Percentiles rank a stretch among this genome's conserved stretches.
Conservation (phyloP, 129 eudicot species). For the Flaveria ramosissima region DNA sequence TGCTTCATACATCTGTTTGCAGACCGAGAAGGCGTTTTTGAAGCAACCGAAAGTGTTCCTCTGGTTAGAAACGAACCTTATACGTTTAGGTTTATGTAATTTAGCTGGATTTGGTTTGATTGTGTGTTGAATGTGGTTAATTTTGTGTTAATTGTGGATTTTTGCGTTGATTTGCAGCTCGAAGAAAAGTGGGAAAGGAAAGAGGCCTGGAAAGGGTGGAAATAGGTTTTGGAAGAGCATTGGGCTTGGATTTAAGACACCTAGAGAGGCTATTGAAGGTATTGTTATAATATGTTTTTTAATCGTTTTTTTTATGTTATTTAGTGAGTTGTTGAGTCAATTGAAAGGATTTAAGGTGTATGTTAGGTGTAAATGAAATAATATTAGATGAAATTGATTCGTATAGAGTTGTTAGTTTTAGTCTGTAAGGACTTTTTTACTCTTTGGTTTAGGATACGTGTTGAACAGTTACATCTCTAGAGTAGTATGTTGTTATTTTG, state of each 20-base stretch:
- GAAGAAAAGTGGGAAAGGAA: slow-evolving; percentile 56
- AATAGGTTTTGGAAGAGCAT: slow-evolving; percentile 52
- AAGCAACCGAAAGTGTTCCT: slow-evolving; percentile 55
- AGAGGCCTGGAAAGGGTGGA: slow-evolving; percentile 67
- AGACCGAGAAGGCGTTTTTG: slow-evolving; percentile 59
- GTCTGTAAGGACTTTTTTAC: neutral
- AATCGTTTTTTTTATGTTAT: too few species aligned
- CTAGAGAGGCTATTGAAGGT: slow-evolving; percentile 68
- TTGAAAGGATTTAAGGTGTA: neutral
- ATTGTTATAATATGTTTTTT: neutral
- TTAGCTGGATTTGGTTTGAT: neutral
- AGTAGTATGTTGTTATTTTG: too few species aligned
- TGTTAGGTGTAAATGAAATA: neutral
- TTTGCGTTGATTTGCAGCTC: slow-evolving; percentile 31
- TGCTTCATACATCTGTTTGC: neutral
- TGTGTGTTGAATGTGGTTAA: neutral
- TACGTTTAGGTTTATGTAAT: neutral
- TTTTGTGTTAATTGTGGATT: neutral
- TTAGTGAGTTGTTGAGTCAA: neutral
- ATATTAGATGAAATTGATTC: neutral
- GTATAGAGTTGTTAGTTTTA: neutral
- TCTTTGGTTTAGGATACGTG: neutral
- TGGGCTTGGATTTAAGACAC: slow-evolving; percentile 63
- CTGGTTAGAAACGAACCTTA: slow-evolving; percentile 29
- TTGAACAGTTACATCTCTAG: too few species aligned